Evolutionary conservation across 2,329 filamentous ascomycete species (phyloP).

Genomic region (Colletotrichum falcatum): DNA sequence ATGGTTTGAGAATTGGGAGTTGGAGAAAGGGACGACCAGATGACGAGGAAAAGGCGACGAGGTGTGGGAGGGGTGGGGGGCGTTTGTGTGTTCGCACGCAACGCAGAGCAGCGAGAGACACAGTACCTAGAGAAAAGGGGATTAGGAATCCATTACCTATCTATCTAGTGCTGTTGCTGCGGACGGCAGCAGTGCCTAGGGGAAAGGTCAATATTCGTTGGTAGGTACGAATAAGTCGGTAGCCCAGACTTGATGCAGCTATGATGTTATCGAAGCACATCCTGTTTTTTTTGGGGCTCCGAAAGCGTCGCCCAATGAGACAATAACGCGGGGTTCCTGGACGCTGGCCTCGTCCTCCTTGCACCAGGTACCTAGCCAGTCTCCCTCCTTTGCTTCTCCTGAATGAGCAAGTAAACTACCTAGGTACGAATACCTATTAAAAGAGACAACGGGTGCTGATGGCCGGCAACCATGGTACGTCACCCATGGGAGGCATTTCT

Average conservation of each 20-base stretch:
- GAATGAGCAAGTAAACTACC: too few relatives aligned
- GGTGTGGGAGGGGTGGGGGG: too few relatives aligned
- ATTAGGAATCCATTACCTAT: constrained; percentile 1
- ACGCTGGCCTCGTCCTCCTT: neutral
- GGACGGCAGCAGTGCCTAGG: too few relatives aligned
- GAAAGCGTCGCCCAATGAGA: constrained; percentile 37
- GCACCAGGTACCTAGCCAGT: neutral
- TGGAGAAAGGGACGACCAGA: neutral
- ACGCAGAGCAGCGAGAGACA: neutral
- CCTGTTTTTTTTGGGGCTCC: constrained; percentile 37
- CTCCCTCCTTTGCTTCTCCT: neutral
- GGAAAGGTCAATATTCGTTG: neutral
- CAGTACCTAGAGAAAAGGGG: constrained; percentile 8
- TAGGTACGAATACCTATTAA: neutral
- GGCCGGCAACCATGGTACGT: neutral
- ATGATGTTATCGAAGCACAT: constrained; percentile 41
- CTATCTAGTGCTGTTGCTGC: neutral
- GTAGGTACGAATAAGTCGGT: too few relatives aligned
- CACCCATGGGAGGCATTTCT: constrained; percentile 12
- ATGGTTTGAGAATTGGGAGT: constrained; percentile 11
- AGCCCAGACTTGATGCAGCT: constrained; percentile 37
- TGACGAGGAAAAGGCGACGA: neutral
- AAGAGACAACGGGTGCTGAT: neutral
- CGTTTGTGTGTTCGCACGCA: neutral
- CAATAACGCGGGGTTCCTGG: constrained; percentile 26